These are phyloP conservation scores for Colletotrichum costaricense DNA, from an alignment of 2,329 filamentous ascomycete species.

Conservation along the genomic window DNA sequence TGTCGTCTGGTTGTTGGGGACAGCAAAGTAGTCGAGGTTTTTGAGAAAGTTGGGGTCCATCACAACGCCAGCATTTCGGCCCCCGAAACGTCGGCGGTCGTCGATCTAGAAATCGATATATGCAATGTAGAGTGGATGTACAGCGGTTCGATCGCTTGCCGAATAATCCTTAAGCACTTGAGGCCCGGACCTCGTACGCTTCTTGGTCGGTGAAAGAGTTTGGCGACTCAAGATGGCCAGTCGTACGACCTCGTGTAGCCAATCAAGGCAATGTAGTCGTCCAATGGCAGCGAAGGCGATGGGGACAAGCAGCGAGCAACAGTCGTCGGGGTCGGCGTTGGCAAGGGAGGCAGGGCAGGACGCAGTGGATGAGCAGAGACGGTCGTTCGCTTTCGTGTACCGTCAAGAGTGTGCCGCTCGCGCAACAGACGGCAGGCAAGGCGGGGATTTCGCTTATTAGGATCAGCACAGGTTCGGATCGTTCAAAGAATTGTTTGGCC, in stretches of 20 bases:
- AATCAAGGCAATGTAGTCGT: neutral
- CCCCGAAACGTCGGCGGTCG: conserved; percentile 46
- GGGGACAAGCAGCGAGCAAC: conserved; percentile 6
- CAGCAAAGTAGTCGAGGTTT: conserved; percentile 53
- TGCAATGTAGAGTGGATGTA: conserved; percentile 1
- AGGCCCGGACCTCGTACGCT: conserved; percentile 9
- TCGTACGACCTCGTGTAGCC: conserved; percentile 29
- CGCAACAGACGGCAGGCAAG: neutral
- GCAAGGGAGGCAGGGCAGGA: neutral
- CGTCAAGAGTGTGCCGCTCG: conserved; percentile 9
- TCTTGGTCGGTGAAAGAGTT: neutral
- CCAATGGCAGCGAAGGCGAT: conserved; percentile 12
- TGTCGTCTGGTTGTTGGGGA: conserved; percentile 50
- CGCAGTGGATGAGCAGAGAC: conserved; percentile 1
- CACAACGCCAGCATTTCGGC: conserved; percentile 43
- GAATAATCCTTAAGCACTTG: neutral
- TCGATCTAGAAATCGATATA: conserved; percentile 33
- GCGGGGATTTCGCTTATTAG: conserved; percentile 14
- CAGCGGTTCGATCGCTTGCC: conserved; percentile 2
- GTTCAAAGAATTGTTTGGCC: neutral
- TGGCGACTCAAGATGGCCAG: conserved; percentile 11
- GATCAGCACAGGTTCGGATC: conserved; percentile 19
- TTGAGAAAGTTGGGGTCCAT: conserved; percentile 52
- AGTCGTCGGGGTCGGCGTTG: conserved; percentile 16
- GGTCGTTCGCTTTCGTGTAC: conserved; percentile 6